Evolutionary conservation across 345 rosid species (phyloP).

Genomic region (Populus euphratica): DNA sequence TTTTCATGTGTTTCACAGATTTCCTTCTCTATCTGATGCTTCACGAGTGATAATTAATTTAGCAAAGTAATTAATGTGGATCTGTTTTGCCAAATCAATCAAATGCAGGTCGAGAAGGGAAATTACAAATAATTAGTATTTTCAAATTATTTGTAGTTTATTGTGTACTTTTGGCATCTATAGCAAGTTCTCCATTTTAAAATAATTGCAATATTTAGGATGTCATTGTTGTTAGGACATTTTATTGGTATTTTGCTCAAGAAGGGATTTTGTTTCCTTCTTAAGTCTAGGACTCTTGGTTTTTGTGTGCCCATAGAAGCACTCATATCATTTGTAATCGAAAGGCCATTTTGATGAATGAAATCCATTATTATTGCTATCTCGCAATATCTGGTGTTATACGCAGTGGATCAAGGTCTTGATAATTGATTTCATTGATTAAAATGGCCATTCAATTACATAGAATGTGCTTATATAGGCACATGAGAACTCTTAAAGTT

Average conservation of each 20-base stretch:
- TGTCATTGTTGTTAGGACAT: not conserved
- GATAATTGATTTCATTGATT: not conserved
- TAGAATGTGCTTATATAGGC: not conserved
- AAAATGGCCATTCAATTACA: not conserved
- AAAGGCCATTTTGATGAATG: not conserved
- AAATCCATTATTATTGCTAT: not conserved
- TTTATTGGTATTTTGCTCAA: no score
- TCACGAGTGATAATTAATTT: not conserved
- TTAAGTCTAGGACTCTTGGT: not conserved
- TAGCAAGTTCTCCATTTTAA: not conserved
- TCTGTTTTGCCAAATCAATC: not conserved
- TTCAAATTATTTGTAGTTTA: not conserved
- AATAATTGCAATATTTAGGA: not conserved
- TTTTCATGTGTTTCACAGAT: not conserved
- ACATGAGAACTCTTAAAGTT: not conserved
- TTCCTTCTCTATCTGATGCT: not conserved
- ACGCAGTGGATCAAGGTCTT: not conserved
- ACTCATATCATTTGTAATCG: not conserved
- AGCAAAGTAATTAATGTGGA: not conserved
- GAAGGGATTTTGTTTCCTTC: not conserved
- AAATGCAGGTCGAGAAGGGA: not conserved
- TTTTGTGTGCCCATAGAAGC: not conserved
- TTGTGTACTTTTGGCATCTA: not conserved
- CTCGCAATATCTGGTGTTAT: not conserved
- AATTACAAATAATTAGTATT: not conserved